Evolutionary conservation across 148 eudicot species (phyloP), one percentile per base, ranked within the genome.

Genomic region (Rhododendron molle): DNA sequence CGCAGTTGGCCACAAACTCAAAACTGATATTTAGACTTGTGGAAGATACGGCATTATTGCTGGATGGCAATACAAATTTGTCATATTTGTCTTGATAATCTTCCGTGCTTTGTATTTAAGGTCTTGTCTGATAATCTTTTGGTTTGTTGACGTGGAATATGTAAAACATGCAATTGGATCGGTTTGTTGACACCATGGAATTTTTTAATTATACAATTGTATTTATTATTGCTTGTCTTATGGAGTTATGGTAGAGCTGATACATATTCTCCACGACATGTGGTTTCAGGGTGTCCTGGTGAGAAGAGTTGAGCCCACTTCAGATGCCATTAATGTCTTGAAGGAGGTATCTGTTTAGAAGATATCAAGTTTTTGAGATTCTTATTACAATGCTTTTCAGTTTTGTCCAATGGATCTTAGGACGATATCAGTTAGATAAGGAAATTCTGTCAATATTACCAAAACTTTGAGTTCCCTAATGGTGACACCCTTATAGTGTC

Each of bases 251-350:
- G 26, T 54, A 81, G 23, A 32, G 47, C 18, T 81, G 26, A 71
- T 71, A 71, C 9, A 32, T 69, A 46, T 7, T 32, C n/a, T 32
- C 14, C 15, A 36, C 28, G 49, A 47, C 38, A 28, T 60, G 44
- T 65, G 28, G 16, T 80, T 72, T 84, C 99, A 96, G 99, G 99
- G 98, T 77, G 96, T 96, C 62, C 96, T 96, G 43, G 95, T 96
- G 81, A 96, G 98, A 76, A 92, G 93, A 90, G 93, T 95, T 84
- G 99, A 96, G 90, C 96, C 96, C 83, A 96, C 99, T 86, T 91
- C 98, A 72, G 94, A 93, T 90, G 98, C 97, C 60, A 85, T 89
- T 84, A 89, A 90, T 87, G 92, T 91, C 87, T 87, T 96, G 89
- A 96, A 92, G 90, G 95, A 93, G 98, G 99, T 96, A 94, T 80